These are phyloP conservation scores for Lippia alba DNA, from an alignment of 305 asterid genomes.

Conservation along the genomic window DNA sequence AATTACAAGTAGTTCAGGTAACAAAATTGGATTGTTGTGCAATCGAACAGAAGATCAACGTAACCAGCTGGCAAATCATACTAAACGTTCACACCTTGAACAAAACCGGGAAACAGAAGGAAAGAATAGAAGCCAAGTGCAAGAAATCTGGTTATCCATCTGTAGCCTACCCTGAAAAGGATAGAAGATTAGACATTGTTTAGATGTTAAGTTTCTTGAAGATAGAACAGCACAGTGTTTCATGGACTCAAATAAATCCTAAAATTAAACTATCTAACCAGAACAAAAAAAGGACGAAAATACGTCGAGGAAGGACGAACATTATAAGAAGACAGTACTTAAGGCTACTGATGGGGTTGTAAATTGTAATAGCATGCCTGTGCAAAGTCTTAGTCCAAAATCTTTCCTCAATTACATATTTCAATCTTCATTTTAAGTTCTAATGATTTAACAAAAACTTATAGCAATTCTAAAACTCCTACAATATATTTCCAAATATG, in stretches of 20 bases:
- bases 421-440: conserved; percentile 11
- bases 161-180: conserved; percentile 89
- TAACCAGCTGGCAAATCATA: neutral
- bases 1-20: conserved; percentile 8
- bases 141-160: conserved; percentile 84
- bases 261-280: conserved; percentile 4
- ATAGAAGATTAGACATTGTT: conserved; percentile 44
- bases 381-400: conserved; percentile 9
- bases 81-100: conserved; percentile 70
- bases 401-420: neutral
- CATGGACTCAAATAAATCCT: conserved; percentile 7
- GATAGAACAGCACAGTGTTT: neutral
- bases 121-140: conserved; percentile 89
- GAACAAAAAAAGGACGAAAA: neutral
- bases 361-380: neutral
- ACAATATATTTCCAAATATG: too few relatives aligned
- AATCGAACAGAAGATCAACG: conserved; percentile 3
- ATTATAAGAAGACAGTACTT: conserved; percentile 9
- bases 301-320: neutral
- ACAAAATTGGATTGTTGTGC: neutral
- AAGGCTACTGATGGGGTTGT: neutral
- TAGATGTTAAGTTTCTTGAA: conserved; percentile 21
- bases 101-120: conserved; percentile 86
- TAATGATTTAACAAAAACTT: neutral
- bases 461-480: too few relatives aligned